Conservation (phyloP, 805 yeast species). For the Sugiyamaella boreocaroliniensis region DNA sequence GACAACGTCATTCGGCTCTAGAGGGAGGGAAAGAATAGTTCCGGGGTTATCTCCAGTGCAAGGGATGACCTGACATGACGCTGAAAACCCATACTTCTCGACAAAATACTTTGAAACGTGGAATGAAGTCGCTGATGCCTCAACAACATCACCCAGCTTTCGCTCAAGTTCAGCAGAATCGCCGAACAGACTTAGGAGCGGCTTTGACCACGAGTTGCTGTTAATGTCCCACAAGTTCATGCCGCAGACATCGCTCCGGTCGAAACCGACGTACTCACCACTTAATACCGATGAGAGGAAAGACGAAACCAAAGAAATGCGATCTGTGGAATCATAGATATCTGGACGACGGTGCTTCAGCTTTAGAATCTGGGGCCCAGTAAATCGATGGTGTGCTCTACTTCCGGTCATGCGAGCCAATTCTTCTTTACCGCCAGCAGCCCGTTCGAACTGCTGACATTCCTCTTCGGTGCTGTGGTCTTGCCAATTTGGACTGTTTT, state of each 20-base stretch:
- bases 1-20: constrained; percentile 66
- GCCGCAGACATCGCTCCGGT: constrained; percentile 87
- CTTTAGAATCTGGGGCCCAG: constrained; percentile 87
- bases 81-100: constrained; percentile 54
- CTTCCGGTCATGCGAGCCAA: constrained; percentile 75
- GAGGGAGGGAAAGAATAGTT: constrained; percentile 75
- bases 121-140: constrained; percentile 45
- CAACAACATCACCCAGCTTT: constrained; percentile 48
- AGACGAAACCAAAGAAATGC: constrained; percentile 71
- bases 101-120: constrained; percentile 53
- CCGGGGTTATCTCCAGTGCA: constrained; percentile 92
- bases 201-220: constrained; percentile 49
- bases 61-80: constrained; percentile 52
- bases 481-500: constrained; percentile 86
- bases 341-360: constrained; percentile 47
- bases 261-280: constrained; percentile 59
- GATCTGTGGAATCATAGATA: constrained; percentile 47
- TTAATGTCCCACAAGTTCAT: constrained; percentile 78
- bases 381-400: constrained; percentile 80
- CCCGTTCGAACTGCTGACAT: constrained; percentile 51
- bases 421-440: constrained; percentile 50
- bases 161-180: constrained; percentile 8
- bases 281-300: constrained; percentile 66
- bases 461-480: constrained; percentile 81
- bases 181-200: constrained; percentile 42